Percentiles rank a stretch among this genome's conserved stretches.
These are phyloP conservation scores for Sporothrix phasma DNA, from an alignment of 2,329 filamentous ascomycete species.

Conservation along the genomic window DNA sequence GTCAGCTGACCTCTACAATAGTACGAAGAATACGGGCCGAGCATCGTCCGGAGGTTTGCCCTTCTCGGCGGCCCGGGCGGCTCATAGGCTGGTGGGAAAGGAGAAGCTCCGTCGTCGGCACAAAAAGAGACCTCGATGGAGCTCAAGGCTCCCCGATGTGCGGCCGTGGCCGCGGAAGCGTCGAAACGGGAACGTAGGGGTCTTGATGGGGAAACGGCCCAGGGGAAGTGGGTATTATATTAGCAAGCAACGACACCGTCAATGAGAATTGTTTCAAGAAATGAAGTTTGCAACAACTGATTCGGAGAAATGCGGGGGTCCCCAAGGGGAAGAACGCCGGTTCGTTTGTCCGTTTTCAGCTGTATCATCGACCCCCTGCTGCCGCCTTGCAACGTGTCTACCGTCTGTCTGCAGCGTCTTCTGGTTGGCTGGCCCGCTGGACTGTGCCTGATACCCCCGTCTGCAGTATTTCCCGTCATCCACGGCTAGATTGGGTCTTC, in stretches of 20 bases:
- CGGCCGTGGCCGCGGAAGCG: not conserved
- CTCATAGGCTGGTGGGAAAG: conserved; percentile 38
- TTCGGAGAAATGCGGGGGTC: not conserved
- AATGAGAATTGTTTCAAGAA: not conserved
- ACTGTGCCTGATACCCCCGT: not conserved
- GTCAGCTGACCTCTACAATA: conserved; percentile 30
- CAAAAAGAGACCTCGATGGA: not conserved
- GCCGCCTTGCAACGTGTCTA: too few relatives aligned
- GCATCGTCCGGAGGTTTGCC: conserved; percentile 90
- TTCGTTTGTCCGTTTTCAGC: not conserved
- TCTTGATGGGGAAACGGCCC: not conserved
- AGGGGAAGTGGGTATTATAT: not conserved
- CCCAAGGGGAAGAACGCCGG: not conserved
- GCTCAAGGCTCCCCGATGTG: not conserved
- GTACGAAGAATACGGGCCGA: conserved; percentile 93
- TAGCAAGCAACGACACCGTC: not conserved
- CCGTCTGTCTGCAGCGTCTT: not conserved
- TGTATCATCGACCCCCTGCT: too few relatives aligned
- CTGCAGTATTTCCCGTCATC: too few relatives aligned
- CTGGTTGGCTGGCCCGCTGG: not conserved
- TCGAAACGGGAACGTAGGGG: not conserved
- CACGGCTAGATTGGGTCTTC: not conserved
- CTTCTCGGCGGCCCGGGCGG: conserved; percentile 85
- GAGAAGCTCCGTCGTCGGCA: not conserved
- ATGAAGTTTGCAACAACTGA: not conserved